A percentile compares a stretch with the other conserved stretches of the same genome.
Evolutionary conservation across 2,329 filamentous ascomycete species (phyloP).

Genomic region (Dactylella cylindrospora): DNA sequence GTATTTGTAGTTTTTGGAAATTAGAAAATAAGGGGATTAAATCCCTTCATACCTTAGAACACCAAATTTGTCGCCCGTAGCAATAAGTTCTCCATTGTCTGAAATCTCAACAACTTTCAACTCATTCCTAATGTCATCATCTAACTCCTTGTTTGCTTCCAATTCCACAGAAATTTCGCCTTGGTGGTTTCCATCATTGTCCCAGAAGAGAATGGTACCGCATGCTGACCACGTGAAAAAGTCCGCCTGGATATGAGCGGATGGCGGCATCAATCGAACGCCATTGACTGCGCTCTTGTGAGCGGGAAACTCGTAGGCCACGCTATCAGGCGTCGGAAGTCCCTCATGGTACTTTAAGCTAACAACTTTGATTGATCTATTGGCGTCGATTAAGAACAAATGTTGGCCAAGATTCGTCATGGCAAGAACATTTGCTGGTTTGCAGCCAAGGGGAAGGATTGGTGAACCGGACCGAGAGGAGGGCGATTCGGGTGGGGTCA

Average conservation of each 20-base stretch:
- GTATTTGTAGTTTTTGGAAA: background rate
- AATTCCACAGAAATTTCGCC: slow-evolving; percentile 67
- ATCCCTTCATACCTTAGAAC: slow-evolving; percentile 61
- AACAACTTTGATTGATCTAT: slow-evolving; percentile 70
- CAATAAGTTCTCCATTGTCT: slow-evolving; percentile 65
- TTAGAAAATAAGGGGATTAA: background rate
- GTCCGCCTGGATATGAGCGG: slow-evolving; percentile 65
- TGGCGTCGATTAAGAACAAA: slow-evolving; percentile 73
- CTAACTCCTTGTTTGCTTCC: slow-evolving; percentile 61
- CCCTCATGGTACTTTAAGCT: slow-evolving; percentile 48
- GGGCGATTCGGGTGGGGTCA: slow-evolving; percentile 48
- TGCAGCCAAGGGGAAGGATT: slow-evolving; percentile 47
- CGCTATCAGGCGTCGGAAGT: slow-evolving; percentile 50
- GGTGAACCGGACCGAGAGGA: slow-evolving; percentile 49
- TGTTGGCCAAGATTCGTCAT: slow-evolving; percentile 69
- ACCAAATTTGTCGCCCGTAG: slow-evolving; percentile 86
- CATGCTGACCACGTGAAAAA: slow-evolving; percentile 89
- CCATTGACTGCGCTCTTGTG: slow-evolving; percentile 70
- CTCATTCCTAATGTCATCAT: slow-evolving; percentile 61
- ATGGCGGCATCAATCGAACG: slow-evolving; percentile 65
- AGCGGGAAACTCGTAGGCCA: slow-evolving; percentile 58
- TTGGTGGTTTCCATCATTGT: slow-evolving; percentile 68
- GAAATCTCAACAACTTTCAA: slow-evolving; percentile 64
- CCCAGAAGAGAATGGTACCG: slow-evolving; percentile 82
- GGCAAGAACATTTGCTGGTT: slow-evolving; percentile 56